Base-by-base conservation (phyloP, 768 basidiomycete genomes). In the Cyclocybe cylindracea region DNA sequence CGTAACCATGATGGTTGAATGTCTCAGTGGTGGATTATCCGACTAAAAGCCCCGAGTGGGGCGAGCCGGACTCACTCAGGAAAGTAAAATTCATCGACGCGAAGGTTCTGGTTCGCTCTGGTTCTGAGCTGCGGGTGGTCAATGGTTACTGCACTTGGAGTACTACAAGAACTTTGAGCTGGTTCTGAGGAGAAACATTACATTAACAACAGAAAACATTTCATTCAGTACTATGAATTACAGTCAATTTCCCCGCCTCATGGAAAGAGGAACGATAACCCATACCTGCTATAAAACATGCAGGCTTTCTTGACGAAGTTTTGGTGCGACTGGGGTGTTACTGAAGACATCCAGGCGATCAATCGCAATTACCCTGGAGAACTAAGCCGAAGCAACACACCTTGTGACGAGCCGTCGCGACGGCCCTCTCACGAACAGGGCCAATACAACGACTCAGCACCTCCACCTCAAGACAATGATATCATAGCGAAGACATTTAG, bases 271-370 rank as follows among this genome's bases (percentile, higher is more conserved):
- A 48, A 14, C 35, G 7, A 48, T n/a, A 24, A 5, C 24, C 24
- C 53, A 51, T 56, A 75, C 75, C 67, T 69, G 65, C 49, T 62
- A 69, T 36, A 63, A 39, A 62, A 71, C 66, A 67, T 67, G 68
- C 64, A 70, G 61, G 71, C 68, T 74, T 73, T 76, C 75, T 75
- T 76, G 75, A 75, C 46, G 60, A 56, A 41, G 44, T 49, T 50
- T 58, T 43, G 55, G 51, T 48, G 51, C 45, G 40, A 38, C 36
- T 36, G 50, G 53, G 46, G 50, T 38, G 47, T 51, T 53, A 49
- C 59, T 47, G 40, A 37, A 46, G 38, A 39, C 39, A 35, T 16
- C 32, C 24, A 37, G 46, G 10, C 32, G 16, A 58, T 39, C 37
- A 43, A 39, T 43, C 11, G 36, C 38, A 34, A 46, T 51, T 57